phyloP scores from a whole-genome alignment of 768 basidiomycete species.

The Cyclocybe cylindracea region DNA sequence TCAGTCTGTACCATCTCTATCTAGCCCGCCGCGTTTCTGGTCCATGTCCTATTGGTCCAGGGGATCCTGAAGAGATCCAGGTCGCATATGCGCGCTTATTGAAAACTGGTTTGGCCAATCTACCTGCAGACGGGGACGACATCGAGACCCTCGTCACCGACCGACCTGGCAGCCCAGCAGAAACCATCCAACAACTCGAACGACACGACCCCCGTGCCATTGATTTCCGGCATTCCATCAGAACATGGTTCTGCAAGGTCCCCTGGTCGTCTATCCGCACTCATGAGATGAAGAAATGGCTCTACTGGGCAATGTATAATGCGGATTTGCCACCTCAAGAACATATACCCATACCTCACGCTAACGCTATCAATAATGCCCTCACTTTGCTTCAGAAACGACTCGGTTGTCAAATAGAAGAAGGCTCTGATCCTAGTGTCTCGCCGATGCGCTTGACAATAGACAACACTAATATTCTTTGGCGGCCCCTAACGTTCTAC shows the following conservation, averaged over 20 bases:
- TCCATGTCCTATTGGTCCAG: constrained; percentile 42
- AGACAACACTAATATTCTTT: constrained; percentile 70
- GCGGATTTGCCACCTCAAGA: constrained; percentile 55
- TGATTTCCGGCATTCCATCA: constrained; percentile 68
- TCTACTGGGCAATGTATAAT: constrained; percentile 85
- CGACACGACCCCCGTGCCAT: constrained; percentile 68
- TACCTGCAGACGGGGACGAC: constrained; percentile 54
- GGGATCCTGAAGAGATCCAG: constrained; percentile 58
- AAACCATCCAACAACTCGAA: constrained; percentile 58
- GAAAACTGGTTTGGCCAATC: constrained; percentile 61
- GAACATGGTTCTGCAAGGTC: constrained; percentile 77
- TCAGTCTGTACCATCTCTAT: constrained; percentile 64
- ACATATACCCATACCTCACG: constrained; percentile 45
- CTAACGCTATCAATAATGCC: constrained; percentile 55
- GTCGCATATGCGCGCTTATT: constrained; percentile 61
- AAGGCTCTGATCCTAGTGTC: constrained; percentile 54
- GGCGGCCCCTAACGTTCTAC: constrained; percentile 73
- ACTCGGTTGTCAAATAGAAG: constrained; percentile 62
- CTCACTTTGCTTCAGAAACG: constrained; percentile 70
- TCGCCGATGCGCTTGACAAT: constrained; percentile 70
- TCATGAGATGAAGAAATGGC: constrained; percentile 68
- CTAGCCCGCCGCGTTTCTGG: constrained; percentile 50
- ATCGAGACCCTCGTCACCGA: constrained; percentile 49
- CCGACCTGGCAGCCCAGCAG: constrained; percentile 62
- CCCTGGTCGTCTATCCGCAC: constrained; percentile 73